A percentile compares a stretch with the other conserved stretches of the same genome.
Evolutionary conservation across 2,329 filamentous ascomycete genomes (phyloP).

Genomic region (Cephalotrichum gorgonifer): DNA sequence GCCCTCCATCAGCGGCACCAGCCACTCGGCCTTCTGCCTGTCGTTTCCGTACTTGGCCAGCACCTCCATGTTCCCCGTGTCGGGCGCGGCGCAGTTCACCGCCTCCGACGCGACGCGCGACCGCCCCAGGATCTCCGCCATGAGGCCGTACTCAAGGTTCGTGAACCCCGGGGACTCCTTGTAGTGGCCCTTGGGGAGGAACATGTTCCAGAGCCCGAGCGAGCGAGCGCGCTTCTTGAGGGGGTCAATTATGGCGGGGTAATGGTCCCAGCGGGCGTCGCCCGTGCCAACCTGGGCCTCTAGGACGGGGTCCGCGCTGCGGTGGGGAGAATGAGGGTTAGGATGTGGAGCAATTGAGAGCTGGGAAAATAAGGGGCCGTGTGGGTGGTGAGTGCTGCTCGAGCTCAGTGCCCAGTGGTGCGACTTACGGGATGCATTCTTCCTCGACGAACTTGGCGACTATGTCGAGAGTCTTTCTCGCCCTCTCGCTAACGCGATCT

Average conservation of each 20-base stretch:
- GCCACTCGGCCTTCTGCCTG: conserved; percentile 74
- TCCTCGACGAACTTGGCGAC: conserved; percentile 96
- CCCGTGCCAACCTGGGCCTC: conserved; percentile 71
- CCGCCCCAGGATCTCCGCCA: conserved; percentile 92
- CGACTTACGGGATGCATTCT: conserved; percentile 74
- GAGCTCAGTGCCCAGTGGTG: too few relatives aligned
- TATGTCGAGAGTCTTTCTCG: conserved; percentile 73
- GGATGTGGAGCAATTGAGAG: neutral
- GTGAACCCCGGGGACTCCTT: conserved; percentile 88
- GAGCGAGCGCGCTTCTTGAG: conserved; percentile 75
- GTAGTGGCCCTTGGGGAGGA: conserved; percentile 90
- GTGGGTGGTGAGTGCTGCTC: neutral
- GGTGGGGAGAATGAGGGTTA: conserved; percentile 5
- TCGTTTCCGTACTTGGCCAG: conserved; percentile 84
- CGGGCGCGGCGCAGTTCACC: conserved; percentile 81
- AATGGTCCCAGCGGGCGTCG: conserved; percentile 64
- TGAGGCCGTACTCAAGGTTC: conserved; percentile 93
- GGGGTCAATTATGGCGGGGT: conserved; percentile 76
- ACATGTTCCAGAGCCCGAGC: conserved; percentile 96
- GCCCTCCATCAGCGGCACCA: conserved; percentile 70
- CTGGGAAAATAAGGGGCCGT: neutral
- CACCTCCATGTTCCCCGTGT: conserved; percentile 95
- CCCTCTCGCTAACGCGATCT: conserved; percentile 67
- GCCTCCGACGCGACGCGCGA: conserved; percentile 75
- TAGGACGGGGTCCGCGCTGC: conserved; percentile 69